phyloP scores from a whole-genome alignment of 1,139 yeast species.

The Debaryomycetaceae sp. region DNA sequence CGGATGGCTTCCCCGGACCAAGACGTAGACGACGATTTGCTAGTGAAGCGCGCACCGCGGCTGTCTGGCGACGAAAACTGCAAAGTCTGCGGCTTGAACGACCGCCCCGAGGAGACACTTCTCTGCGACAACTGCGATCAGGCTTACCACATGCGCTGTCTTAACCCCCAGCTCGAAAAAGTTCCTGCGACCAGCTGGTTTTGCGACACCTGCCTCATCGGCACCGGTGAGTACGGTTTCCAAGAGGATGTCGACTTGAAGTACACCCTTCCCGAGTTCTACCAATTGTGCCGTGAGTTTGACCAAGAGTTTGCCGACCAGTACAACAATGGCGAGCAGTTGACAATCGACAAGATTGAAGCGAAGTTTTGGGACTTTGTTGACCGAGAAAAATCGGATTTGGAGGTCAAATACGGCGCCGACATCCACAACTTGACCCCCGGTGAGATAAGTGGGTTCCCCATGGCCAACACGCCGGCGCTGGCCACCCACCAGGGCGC shows the following conservation, averaged over 20 bases:
- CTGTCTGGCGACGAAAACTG: slow-evolving; percentile 39
- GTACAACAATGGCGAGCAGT: slow-evolving; percentile 25
- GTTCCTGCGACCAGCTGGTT: slow-evolving; percentile 67
- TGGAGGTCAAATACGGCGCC: slow-evolving; percentile 71
- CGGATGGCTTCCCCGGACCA: slow-evolving; percentile 10
- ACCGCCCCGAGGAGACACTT: slow-evolving; percentile 48
- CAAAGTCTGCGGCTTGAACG: slow-evolving; percentile 47
- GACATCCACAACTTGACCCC: slow-evolving; percentile 61
- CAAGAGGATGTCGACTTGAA: slow-evolving; percentile 59
- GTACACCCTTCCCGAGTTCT: slow-evolving; percentile 61
- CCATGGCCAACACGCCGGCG: slow-evolving; percentile 31
- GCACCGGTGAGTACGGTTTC: slow-evolving; percentile 88
- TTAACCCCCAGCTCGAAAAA: slow-evolving; percentile 45
- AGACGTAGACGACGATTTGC: slow-evolving; percentile 17
- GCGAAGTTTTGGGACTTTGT: slow-evolving; percentile 58
- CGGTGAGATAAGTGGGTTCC: slow-evolving; percentile 70
- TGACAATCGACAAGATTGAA: slow-evolving; percentile 45
- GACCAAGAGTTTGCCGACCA: slow-evolving; percentile 28
- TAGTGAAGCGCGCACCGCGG: slow-evolving; percentile 3
- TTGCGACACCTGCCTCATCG: slow-evolving; percentile 77
- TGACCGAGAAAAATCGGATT: slow-evolving; percentile 37
- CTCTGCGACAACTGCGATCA: slow-evolving; percentile 73
- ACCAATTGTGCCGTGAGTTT: slow-evolving; percentile 53
- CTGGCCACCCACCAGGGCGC: slow-evolving; percentile 7
- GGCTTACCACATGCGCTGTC: slow-evolving; percentile 62